Evolutionary conservation across 108 stramenopile species (phyloP), one percentile per base, ranked within the genome.

Genomic region (Pseudonitzschia multistriata): DNA sequence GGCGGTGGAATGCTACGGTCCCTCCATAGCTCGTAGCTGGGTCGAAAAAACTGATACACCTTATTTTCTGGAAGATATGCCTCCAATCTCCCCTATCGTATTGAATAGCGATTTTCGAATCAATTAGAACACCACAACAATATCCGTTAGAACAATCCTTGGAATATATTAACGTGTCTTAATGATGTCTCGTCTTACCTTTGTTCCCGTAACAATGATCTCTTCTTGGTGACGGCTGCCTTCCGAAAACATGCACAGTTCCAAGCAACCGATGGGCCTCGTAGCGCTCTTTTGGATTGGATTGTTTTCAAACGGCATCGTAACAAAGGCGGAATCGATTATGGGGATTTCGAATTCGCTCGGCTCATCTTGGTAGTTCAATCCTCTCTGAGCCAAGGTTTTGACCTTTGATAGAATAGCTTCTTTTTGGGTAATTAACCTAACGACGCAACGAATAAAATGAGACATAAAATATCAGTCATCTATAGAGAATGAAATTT

Each of bases 61-160:
- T 93, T 93, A 67, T 93, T 93, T 66, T 93, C 92, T 3, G 92
- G 92, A 3, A 93, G 78, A 64, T 90, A 93, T 0, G 92, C 92
- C 69, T 93, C 92, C 54, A 93, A 24, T 24, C 92, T 82, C 53
- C 92, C 89, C 69, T 81, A 42, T 52, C 1, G 25, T 25, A 8
- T 25, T 7, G 50, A 1, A 24, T 29, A 27, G 3, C 24, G 54
- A 19, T 56, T 34, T 31, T 21, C 8, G 8, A 15, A 54, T 22
- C 22, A 8, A 28, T 19, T 15, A 54, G 25, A 28, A 54, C 53
- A 54, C n/a, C 6, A 54, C n/a, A 27, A 8, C 8, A 54, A 15
- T 8, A 19, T 22, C n/a, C n/a, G n/a, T n/a, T n/a, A n/a, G n/a
- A n/a, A n/a, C n/a, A n/a, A n/a, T n/a, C n/a, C n/a, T n/a, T n/a